Base-by-base conservation (phyloP, 2,329 filamentous ascomycete genomes). In the Xylaria multiplex region DNA sequence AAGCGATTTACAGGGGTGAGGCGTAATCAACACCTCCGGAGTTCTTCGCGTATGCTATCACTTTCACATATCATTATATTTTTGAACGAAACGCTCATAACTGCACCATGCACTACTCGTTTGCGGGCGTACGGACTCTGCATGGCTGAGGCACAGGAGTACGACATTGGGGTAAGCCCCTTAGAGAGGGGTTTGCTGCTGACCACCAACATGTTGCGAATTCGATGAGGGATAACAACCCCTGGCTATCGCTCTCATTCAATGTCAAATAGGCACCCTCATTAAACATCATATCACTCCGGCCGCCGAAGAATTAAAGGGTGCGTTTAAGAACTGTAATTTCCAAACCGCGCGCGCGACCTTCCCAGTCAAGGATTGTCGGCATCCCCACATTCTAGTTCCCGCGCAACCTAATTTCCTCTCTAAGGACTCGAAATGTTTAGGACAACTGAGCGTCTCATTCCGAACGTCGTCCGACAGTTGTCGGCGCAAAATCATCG, bases 391-490 rank as follows among this genome's bases (percentile, higher is more conserved):
- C 37, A 40, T 40, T 14, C 37, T 40, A 35, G 32, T 2, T 35
- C 32, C 32, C 32, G 32, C 32, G 32, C 32, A 35, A n/a, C 50
- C 32, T 5, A 22, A 19, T 8, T 40, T 40, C 13, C 22, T 27
- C 35, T 42, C 7, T 16, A 27, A 43, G 19, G 22, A 30, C 24
- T 27, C 14, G 13, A 35, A 40, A 62, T 66, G 66, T 65, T 65
- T 48, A 55, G 49, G 55, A 62, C 62, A 40, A 69, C 67, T 7
- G 50, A 65, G 24, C 35, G 55, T 5, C 67, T 69, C 22, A 55
- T 63, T 22, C 67, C 65, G 1, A 67, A 69, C 40, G 56, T 63
- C 32, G 64, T 69, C 16, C 63, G 62, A 54, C 59, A 53, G 27
- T 6, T 42, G 6, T 24, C 59, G 56, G 24, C 55, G 40, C 27